Conservation (phyloP, 805 yeast genomes). For the Cyberlindnera sargentensis region DNA sequence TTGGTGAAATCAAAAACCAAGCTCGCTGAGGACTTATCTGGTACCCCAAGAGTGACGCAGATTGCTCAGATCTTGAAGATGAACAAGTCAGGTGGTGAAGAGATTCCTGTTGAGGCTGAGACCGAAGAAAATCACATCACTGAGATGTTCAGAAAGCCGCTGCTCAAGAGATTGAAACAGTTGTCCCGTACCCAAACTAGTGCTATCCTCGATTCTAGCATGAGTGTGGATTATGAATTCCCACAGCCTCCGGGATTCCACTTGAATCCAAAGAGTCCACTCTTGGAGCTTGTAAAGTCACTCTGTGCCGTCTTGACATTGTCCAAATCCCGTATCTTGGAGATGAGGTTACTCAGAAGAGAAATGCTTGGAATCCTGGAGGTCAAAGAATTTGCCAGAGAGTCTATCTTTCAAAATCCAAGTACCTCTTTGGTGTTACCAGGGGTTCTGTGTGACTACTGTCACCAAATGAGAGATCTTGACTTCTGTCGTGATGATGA, state of each 20-base stretch:
- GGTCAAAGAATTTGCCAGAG: constrained; percentile 75
- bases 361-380: constrained; percentile 70
- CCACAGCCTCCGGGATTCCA: constrained; percentile 76
- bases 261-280: constrained; percentile 53
- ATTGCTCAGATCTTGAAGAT: constrained; percentile 46
- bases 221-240: constrained; percentile 57
- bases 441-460: constrained; percentile 70
- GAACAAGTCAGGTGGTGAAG: constrained; percentile 25
- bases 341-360: constrained; percentile 67
- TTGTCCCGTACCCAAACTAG: constrained; percentile 67
- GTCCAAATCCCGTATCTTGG: constrained; percentile 57
- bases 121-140: constrained; percentile 42
- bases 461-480: constrained; percentile 66
- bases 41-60: constrained; percentile 63
- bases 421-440: constrained; percentile 60
- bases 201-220: constrained; percentile 57
- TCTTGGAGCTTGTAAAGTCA: constrained; percentile 71
- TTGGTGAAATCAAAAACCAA: constrained; percentile 46
- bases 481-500: constrained; percentile 74
- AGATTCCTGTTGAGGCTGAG: constrained; percentile 24
- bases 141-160: constrained; percentile 51
- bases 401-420: constrained; percentile 69
- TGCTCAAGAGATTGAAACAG: constrained; percentile 58
- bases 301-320: constrained; percentile 67
- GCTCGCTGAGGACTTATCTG: constrained; percentile 24